Conservation (phyloP, 108 stramenopile species). For the Chaetoceros tenuissimus region DNA sequence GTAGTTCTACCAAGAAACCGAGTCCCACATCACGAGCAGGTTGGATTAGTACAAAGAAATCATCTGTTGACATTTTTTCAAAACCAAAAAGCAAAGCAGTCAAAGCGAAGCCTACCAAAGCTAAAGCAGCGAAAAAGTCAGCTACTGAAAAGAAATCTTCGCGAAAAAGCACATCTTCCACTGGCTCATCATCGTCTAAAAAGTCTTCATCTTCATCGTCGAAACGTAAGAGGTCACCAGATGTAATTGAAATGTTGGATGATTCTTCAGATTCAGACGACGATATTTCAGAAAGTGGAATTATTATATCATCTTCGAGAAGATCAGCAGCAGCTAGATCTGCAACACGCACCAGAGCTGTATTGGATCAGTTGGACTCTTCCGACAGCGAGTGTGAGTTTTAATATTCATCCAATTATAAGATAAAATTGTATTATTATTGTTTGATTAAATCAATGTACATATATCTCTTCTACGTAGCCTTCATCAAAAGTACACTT, state of each 20-base stretch:
- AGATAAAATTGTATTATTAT: too few relatives aligned
- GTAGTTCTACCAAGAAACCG: not conserved
- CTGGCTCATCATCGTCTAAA: not conserved
- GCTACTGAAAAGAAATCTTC: not conserved
- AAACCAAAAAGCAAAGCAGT: not conserved
- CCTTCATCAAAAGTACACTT: too few relatives aligned
- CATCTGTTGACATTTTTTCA: not conserved
- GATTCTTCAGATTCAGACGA: not conserved
- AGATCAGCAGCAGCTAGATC: too few relatives aligned
- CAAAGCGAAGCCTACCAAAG: not conserved
- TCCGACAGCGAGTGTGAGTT: not conserved
- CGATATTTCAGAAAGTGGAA: not conserved
- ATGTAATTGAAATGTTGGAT: not conserved
- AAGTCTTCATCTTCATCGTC: not conserved
- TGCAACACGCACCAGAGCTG: too few relatives aligned
- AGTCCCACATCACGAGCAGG: not conserved
- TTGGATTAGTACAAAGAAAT: not conserved
- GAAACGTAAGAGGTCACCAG: too few relatives aligned
- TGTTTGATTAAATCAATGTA: too few relatives aligned
- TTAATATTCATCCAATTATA: too few relatives aligned
- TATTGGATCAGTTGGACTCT: not conserved
- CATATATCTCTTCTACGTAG: too few relatives aligned
- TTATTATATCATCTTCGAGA: not conserved
- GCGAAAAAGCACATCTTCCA: too few relatives aligned
- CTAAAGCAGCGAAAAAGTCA: not conserved